phyloP scores from a whole-genome alignment of 176 grass and related monocot genomes.

The Pontederia paniculata region DNA sequence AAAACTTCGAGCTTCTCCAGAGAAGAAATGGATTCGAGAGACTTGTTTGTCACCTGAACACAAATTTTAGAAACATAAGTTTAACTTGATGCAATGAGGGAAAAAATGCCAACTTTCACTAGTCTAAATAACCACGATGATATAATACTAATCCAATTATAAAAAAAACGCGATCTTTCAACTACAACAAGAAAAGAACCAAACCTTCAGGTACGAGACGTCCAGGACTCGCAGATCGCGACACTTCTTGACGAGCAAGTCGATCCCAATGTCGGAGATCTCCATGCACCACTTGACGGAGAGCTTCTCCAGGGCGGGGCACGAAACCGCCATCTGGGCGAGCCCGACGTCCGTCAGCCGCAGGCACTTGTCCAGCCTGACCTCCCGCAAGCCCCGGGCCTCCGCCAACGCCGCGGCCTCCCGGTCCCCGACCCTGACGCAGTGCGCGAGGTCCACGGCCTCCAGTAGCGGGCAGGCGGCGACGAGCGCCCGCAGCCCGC shows the following conservation, averaged over 20 bases:
- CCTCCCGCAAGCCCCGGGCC: constrained; percentile 40
- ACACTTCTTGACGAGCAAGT: constrained; percentile 90
- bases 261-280: constrained; percentile 85
- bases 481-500: constrained; percentile 56
- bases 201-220: constrained; percentile 84
- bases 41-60: constrained; percentile 63
- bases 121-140: no score
- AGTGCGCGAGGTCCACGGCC: constrained; percentile 81
- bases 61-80: not conserved
- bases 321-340: constrained; percentile 69
- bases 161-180: no score
- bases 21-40: constrained; percentile 72
- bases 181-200: no score
- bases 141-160: no score
- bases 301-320: constrained; percentile 58
- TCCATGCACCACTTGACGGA: constrained; percentile 87
- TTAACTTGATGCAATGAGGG: no score
- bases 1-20: constrained; percentile 74
- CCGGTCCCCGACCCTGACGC: constrained; percentile 56
- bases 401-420: constrained; percentile 52
- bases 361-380: constrained; percentile 76
- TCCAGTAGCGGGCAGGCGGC: constrained; percentile 55
- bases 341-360: constrained; percentile 77
- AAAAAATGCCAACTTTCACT: no score
- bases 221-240: constrained; percentile 46